These are phyloP conservation scores for Clonostachys byssicola DNA, from an alignment of 2,329 filamentous ascomycete genomes.

Conservation along the genomic window DNA sequence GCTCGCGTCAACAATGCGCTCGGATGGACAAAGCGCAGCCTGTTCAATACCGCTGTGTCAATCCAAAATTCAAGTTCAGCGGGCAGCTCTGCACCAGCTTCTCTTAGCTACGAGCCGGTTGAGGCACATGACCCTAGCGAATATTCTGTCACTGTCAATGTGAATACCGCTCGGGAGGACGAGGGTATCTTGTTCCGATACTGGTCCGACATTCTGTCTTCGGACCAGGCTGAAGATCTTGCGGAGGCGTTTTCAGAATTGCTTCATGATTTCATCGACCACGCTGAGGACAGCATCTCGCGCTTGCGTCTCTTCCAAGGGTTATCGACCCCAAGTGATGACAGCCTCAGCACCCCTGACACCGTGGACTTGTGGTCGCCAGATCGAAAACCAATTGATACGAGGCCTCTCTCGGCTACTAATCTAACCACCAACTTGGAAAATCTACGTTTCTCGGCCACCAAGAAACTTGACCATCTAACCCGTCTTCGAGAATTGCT, in stretches of 20 bases:
- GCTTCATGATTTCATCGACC: slow-evolving; percentile 9
- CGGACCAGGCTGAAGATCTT: slow-evolving; percentile 9
- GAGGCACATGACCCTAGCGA: slow-evolving; percentile 18
- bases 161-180: slow-evolving; percentile 13
- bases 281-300: slow-evolving; percentile 6
- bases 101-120: slow-evolving; percentile 7
- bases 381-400: background rate
- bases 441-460: background rate
- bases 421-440: background rate
- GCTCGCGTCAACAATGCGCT: slow-evolving; percentile 35
- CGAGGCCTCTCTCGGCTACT: background rate
- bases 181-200: slow-evolving; percentile 14
- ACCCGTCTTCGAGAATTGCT: slow-evolving; percentile 2
- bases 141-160: slow-evolving; percentile 21
- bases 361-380: background rate
- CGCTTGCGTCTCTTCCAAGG: slow-evolving; percentile 6
- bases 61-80: slow-evolving; percentile 15
- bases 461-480: background rate
- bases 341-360: background rate
- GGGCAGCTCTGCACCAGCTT: background rate
- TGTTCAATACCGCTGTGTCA: slow-evolving; percentile 26
- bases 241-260: slow-evolving; percentile 8
- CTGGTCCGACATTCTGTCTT: slow-evolving; percentile 10
- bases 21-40: slow-evolving; percentile 7
- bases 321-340: background rate